phyloP scores from a whole-genome alignment of 495 filamentous ascomycete genomes.

The Penicillium macrosclerotiorum region DNA sequence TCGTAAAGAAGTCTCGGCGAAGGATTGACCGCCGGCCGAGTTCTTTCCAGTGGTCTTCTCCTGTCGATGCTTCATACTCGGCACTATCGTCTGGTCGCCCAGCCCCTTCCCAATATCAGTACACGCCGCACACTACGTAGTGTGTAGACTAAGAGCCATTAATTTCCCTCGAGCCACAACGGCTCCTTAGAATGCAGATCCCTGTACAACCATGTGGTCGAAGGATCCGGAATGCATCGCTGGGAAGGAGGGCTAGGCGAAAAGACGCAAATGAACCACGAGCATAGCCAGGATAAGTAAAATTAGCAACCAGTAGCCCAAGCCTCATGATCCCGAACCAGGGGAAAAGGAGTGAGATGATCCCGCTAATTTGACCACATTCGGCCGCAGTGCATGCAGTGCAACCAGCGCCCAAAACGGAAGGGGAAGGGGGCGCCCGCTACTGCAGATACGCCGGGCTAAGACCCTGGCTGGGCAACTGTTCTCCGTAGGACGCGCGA shows the following conservation, averaged over 20 bases:
- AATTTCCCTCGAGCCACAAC: not conserved
- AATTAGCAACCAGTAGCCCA: constrained; percentile 1
- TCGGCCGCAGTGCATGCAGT: not conserved
- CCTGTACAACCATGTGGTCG: constrained; percentile 16
- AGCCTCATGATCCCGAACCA: not conserved
- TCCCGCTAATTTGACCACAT: constrained; percentile 4
- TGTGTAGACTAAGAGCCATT: not conserved
- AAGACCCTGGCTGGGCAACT: not conserved
- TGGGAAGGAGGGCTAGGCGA: not conserved
- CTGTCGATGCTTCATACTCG: too few relatives aligned
- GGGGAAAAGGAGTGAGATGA: too few relatives aligned
- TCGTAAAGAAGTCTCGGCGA: not conserved
- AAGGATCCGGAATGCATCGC: constrained; percentile 6
- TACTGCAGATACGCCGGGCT: constrained; percentile 2
- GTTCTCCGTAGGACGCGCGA: not conserved
- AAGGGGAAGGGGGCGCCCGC: not conserved
- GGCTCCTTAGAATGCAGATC: constrained; percentile 5
- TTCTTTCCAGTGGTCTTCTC: too few relatives aligned
- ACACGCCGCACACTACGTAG: too few relatives aligned
- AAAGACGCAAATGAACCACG: not conserved
- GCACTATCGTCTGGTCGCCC: too few relatives aligned
- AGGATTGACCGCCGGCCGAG: constrained; percentile 3
- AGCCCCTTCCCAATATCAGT: too few relatives aligned
- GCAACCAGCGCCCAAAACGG: not conserved
- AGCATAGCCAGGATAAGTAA: not conserved